Base-by-base conservation (phyloP, 2,329 filamentous ascomycete genomes). In the Fusarium mexicanum region DNA sequence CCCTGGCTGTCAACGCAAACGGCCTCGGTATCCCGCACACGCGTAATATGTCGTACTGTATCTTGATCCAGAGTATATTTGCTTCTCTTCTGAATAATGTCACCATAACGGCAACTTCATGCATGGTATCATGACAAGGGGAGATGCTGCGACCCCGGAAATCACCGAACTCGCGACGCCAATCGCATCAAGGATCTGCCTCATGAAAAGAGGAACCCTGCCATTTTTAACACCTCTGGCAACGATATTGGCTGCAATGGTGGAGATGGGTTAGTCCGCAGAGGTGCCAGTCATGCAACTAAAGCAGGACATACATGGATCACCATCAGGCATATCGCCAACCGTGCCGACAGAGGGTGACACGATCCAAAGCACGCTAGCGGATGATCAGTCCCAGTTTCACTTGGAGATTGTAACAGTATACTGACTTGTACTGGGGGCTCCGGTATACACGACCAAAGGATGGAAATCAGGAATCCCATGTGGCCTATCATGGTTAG, bases 211-310 rank as follows among this genome's bases (percentile, higher is more conserved):
- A 43, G 41, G n/a, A 24, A 9, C n/a, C 9, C 8, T 24, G 2
- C 0, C n/a, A 16, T 14, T 43, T 16, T 6, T 2, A 24, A 24
- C 41, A 17, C 9, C 0, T 4, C 41, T 10, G 8, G 14, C n/a
- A 1, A 43, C 8, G n/a, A 43, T 43, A 11, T 24, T 43, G n/a
- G 41, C 41, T 24, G 1, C 41, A 24, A 11, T 43, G 5, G 5
- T 24, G n/a, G 9, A 24, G 9, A 17, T n/a, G 16, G n/a, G 8
- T 5, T 8, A 24, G n/a, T 11, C 41, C 5, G 41, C 16, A 24
- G 2, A 43, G 41, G 14, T 17, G 41, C 41, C n/a, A 17, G n/a
- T 43, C 10, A 3, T 24, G n/a, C 10, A 24, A 43, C n/a, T 43
- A 43, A 43, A 43, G 41, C n/a, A 24, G n/a, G n/a, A 43, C 16